A percentile compares a stretch with the other conserved stretches of the same genome.
Conservation (phyloP, 371 early-diverging fungal genomes). For the Basidiobolus heterosporus region DNA sequence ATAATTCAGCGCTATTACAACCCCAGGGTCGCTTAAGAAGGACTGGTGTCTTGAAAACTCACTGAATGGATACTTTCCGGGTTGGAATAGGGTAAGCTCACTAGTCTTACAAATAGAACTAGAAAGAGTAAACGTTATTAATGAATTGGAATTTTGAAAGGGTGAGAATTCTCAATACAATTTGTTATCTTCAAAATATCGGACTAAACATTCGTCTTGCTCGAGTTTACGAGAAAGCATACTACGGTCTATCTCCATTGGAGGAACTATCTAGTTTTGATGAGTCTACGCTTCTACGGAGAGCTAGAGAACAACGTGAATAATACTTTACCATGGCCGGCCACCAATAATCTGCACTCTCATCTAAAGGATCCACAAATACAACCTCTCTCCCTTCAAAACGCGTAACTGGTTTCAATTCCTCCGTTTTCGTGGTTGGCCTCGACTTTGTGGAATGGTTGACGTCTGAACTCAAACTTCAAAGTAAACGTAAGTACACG, state of each 20-base stretch:
- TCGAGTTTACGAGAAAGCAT: neutral
- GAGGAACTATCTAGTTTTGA: neutral
- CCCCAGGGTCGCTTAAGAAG: neutral
- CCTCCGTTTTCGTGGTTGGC: too few relatives aligned
- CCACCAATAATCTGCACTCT: constrained; percentile 2
- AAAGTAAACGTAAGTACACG: too few relatives aligned
- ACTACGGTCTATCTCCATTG: neutral
- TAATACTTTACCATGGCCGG: neutral
- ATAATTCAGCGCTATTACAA: neutral
- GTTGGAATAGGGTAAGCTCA: neutral
- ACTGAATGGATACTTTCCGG: neutral
- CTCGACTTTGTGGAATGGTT: too few relatives aligned
- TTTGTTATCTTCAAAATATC: constrained; percentile 4
- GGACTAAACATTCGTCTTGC: constrained; percentile 1
- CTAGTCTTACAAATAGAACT: neutral
- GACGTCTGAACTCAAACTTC: too few relatives aligned
- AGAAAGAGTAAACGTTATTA: neutral
- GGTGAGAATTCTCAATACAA: neutral
- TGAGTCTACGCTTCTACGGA: neutral
- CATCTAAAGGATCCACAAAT: constrained; percentile 1
- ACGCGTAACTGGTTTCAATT: too few relatives aligned
- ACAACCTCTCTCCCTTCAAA: neutral
- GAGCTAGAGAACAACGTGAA: neutral
- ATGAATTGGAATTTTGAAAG: neutral
- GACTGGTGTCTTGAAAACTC: neutral